Base-by-base conservation (phyloP, 805 yeast genomes). In the Ogataea ramenticola region DNA sequence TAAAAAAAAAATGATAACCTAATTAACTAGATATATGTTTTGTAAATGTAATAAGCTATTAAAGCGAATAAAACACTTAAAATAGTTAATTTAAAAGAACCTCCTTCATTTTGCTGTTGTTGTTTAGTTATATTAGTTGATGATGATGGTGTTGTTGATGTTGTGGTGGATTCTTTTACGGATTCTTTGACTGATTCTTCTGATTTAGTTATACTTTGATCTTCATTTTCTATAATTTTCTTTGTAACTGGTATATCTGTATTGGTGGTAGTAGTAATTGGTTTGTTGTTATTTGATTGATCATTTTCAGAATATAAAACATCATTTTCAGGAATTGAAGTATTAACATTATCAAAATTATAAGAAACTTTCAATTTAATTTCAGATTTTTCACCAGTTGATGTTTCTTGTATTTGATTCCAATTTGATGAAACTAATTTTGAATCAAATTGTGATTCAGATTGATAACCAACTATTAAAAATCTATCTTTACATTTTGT, bases 401-500 rank as follows among this genome's bases (percentile, higher is more conserved):
- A 53, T 77, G 77, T 67, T 79, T 84, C 67, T 76, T 83, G 55
- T 60, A 88, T 72, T 44, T 74, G 68, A n/a, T 83, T 58, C 96
- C 96, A 89, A 55, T 75, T 66, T 40, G 81, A 82, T 41, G 86
- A 75, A 41, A 86, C 70, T 24, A 74, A 57, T 36, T 75, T 68
- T 42, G 78, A 80, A 48, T 74, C 74, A 48, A 77, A 62, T 45
- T 72, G 75, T 43, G 69, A 65, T 16, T 84, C 80, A 48, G 88
- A 78, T 40, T 96, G 95, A 51, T 89, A 74, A 24, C 95, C 79
- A 53, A 90, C 90, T 47, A 93, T 80, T 57, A 91, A 77, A 64
- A 93, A 93, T 69, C 93, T 93, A 67, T 93, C 98, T 63, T 82
- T 85, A 66, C 95, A 85, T 65, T 82, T 83, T 67, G 74, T 79